A percentile compares a stretch with the other conserved stretches of the same genome.
Evolutionary conservation across 2,329 filamentous ascomycete species (phyloP).

Genomic region (Ophioceras dolichostomum): DNA sequence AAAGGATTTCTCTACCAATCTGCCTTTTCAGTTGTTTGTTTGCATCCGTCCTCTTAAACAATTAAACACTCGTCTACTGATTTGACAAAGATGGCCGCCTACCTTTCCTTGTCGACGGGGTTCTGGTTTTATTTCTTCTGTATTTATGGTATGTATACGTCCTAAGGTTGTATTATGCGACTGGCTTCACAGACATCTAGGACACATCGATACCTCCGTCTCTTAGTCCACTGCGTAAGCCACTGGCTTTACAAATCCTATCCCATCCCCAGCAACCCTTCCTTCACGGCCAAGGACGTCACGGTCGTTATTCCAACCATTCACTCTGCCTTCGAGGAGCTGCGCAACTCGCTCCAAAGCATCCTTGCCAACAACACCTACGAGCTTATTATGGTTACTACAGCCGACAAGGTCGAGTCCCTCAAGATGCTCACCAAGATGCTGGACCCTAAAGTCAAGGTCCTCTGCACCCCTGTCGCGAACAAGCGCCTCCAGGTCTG

Average conservation of each 20-base stretch:
- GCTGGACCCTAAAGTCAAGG: slow-evolving; percentile 48
- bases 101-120: too few relatives aligned
- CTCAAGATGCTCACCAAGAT: slow-evolving; percentile 56
- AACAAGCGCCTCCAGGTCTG: slow-evolving; percentile 95
- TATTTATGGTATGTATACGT: too few relatives aligned
- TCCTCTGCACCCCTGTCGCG: slow-evolving; percentile 69
- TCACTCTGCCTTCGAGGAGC: slow-evolving; percentile 72
- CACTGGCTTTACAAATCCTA: slow-evolving; percentile 83
- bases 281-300: slow-evolving; percentile 69
- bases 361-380: slow-evolving; percentile 58
- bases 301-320: slow-evolving; percentile 92
- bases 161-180: too few relatives aligned
- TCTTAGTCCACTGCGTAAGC: slow-evolving; percentile 73
- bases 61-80: too few relatives aligned
- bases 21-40: too few relatives aligned
- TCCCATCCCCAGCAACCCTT: slow-evolving; percentile 70
- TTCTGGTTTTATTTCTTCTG: too few relatives aligned
- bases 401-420: slow-evolving; percentile 62
- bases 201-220: slow-evolving; percentile 75
- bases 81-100: too few relatives aligned
- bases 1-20: too few relatives aligned
- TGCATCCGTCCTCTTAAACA: too few relatives aligned
- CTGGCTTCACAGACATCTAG: too few relatives aligned
- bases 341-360: slow-evolving; percentile 69
- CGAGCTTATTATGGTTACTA: slow-evolving; percentile 77